Evolutionary conservation across 2,329 filamentous ascomycete species (phyloP).

Genomic region (Knufia fluminis): DNA sequence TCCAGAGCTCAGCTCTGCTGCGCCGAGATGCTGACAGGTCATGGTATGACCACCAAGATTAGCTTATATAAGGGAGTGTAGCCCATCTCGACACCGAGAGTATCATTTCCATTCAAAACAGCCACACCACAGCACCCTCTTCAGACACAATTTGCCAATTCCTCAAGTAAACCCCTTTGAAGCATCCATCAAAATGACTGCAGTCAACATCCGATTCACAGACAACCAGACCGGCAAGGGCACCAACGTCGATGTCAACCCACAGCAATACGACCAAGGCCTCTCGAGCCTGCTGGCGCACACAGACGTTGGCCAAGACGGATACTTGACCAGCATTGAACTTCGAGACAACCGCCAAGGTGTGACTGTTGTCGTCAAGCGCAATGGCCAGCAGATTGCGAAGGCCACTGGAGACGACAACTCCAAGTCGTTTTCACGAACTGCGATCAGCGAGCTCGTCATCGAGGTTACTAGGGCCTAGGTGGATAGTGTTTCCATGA

Average conservation of each 20-base stretch:
- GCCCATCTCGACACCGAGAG: background rate
- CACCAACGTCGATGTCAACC: background rate
- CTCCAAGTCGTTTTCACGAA: background rate
- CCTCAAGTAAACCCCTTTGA: background rate
- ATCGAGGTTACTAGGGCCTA: background rate
- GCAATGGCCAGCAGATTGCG: background rate
- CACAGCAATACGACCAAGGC: background rate
- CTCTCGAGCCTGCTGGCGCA: background rate
- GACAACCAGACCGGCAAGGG: constrained; percentile 4
- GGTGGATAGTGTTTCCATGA: background rate
- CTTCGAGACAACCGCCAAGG: constrained; percentile 1
- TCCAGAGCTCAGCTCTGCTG: background rate
- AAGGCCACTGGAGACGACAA: background rate
- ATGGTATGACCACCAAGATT: background rate
- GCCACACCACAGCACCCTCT: background rate
- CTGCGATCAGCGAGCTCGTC: constrained; percentile 1
- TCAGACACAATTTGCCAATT: background rate
- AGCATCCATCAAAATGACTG: background rate
- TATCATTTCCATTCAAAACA: background rate
- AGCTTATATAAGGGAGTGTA: no score
- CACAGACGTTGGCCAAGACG: background rate
- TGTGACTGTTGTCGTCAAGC: constrained; percentile 3
- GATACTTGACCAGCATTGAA: constrained; percentile 1
- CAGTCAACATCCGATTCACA: constrained; percentile 1
- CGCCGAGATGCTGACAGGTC: background rate